Conservation (phyloP, 2,329 filamentous ascomycete genomes). For the Penicillium polonicum region DNA sequence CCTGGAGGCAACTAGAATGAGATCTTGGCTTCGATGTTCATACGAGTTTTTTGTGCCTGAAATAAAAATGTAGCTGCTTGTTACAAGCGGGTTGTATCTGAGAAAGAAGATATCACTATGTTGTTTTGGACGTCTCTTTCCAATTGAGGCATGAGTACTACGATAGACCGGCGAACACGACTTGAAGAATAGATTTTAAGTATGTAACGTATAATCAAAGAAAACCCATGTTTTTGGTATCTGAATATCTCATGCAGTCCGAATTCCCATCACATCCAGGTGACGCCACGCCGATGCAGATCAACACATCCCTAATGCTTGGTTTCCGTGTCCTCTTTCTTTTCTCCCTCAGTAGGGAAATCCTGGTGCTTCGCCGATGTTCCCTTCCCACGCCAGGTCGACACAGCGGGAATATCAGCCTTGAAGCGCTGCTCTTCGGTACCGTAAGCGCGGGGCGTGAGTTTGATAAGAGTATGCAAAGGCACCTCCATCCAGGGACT, state of each 20-base stretch:
- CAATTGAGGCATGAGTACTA: neutral
- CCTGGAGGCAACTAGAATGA: neutral
- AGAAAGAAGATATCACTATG: neutral
- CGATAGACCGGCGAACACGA: neutral
- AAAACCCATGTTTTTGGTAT: slow-evolving; percentile 17
- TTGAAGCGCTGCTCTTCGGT: slow-evolving; percentile 86
- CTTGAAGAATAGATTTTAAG: neutral
- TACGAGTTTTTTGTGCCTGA: no score
- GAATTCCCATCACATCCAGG: slow-evolving; percentile 12
- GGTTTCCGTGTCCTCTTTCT: slow-evolving; percentile 14
- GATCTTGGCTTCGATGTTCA: neutral
- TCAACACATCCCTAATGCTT: slow-evolving; percentile 4
- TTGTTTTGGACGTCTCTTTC: neutral
- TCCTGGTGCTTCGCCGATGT: slow-evolving; percentile 82
- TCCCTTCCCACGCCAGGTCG: slow-evolving; percentile 93
- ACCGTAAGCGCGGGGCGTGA: slow-evolving; percentile 90
- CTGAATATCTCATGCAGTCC: slow-evolving; percentile 12
- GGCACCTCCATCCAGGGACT: slow-evolving; percentile 99
- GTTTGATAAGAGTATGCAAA: slow-evolving; percentile 91
- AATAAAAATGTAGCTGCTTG: neutral
- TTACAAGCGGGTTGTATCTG: neutral
- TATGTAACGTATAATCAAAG: slow-evolving; percentile 3
- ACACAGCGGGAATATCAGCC: slow-evolving; percentile 92
- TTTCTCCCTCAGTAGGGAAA: slow-evolving; percentile 26
- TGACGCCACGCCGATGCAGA: slow-evolving; percentile 16